Conservation (phyloP, 106 monocot genomes). For the Xerophyta viscosa region DNA sequence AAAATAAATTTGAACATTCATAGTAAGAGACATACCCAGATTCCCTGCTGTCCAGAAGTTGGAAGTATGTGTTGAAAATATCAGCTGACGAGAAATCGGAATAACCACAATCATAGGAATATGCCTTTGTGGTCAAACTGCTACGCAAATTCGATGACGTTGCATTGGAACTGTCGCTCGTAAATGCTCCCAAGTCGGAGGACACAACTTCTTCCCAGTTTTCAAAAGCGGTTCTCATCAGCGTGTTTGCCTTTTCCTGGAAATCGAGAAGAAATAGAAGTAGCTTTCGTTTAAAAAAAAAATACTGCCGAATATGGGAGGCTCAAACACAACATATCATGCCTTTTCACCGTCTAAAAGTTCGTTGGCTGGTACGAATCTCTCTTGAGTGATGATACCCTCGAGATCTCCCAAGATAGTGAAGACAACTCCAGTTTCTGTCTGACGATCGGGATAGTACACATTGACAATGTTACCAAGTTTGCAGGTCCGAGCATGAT, state of each 20-base stretch:
- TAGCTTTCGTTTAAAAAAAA: background rate
- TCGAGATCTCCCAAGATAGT: slow-evolving; percentile 62
- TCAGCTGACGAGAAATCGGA: slow-evolving; percentile 23
- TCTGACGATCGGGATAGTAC: slow-evolving; percentile 23
- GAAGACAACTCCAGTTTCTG: slow-evolving; percentile 50
- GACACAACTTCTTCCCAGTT: slow-evolving; percentile 29
- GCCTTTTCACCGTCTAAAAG: slow-evolving; percentile 65
- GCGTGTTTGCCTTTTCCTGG: slow-evolving; percentile 48
- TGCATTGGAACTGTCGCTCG: slow-evolving; percentile 10
- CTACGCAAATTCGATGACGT: slow-evolving; percentile 10
- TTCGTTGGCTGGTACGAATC: slow-evolving; percentile 33
- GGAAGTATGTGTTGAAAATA: slow-evolving; percentile 19
- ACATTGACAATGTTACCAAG: slow-evolving; percentile 35
- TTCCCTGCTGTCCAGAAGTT: slow-evolving; percentile 8
- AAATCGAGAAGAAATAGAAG: background rate
- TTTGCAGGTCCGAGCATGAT: slow-evolving; percentile 76
- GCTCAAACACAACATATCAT: background rate
- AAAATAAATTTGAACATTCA: slow-evolving; percentile 4
- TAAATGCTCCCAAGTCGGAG: slow-evolving; percentile 14
- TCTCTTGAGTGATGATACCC: slow-evolving; percentile 39
- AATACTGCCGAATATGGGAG: background rate
- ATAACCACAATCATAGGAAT: slow-evolving; percentile 12
- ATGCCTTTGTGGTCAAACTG: slow-evolving; percentile 12
- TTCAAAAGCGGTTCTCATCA: slow-evolving; percentile 42
- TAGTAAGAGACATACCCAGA: slow-evolving; percentile 9